phyloP scores from a whole-genome alignment of 306 rosid species.

The Cicer pinnatifidum region DNA sequence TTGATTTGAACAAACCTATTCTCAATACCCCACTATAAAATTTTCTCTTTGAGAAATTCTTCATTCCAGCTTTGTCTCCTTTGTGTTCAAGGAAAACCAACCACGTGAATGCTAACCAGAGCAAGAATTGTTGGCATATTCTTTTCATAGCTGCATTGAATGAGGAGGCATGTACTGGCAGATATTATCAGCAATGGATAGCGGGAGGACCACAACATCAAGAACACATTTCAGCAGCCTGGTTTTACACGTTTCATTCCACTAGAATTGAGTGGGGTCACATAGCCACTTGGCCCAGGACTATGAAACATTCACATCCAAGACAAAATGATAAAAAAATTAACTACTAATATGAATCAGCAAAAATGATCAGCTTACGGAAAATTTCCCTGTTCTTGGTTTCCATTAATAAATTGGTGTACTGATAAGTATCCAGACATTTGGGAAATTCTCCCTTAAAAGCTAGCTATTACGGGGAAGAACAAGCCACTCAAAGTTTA shows the following conservation, averaged over 20 bases:
- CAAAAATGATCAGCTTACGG: background rate
- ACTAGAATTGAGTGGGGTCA: constrained; percentile 91
- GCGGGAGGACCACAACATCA: constrained; percentile 47
- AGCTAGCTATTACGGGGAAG: background rate
- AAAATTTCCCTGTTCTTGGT: constrained; percentile 14
- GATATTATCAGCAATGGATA: constrained; percentile 49
- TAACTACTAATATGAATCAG: constrained; percentile 21
- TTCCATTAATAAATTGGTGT: constrained; percentile 31
- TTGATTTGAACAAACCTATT: constrained; percentile 74
- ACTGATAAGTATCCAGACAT: background rate
- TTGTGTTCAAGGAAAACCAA: constrained; percentile 48
- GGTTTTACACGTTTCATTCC: constrained; percentile 97
- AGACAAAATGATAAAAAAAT: constrained; percentile 16
- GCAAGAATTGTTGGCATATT: constrained; percentile 68
- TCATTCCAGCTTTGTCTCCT: constrained; percentile 45
- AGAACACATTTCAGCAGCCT: constrained; percentile 62
- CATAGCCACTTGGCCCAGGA: constrained; percentile 88
- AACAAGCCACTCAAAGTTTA: background rate
- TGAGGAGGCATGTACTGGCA: constrained; percentile 40
- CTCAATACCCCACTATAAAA: constrained; percentile 59
- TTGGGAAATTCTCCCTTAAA: background rate
- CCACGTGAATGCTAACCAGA: constrained; percentile 75
- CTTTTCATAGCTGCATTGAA: constrained; percentile 55
- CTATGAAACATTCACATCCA: constrained; percentile 47
- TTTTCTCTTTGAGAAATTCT: constrained; percentile 43